A percentile compares a stretch with the other conserved stretches of the same genome.
phyloP scores from a whole-genome alignment of 768 basidiomycete genomes.

The Cubamyces sp. region DNA sequence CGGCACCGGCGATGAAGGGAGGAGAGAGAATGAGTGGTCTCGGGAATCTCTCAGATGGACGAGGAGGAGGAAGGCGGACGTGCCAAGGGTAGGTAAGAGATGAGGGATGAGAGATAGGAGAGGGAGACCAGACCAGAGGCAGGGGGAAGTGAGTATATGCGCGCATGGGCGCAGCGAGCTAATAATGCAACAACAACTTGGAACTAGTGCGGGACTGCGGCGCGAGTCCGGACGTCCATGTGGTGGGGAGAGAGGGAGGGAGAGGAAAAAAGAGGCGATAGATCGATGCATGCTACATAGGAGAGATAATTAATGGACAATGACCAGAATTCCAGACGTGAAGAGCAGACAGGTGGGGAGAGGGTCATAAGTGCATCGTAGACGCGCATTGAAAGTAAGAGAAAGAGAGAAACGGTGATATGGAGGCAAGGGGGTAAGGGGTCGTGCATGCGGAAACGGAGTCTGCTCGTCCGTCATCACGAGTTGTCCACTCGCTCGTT shows the following conservation, averaged over 20 bases:
- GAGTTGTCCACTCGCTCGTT: too few relatives aligned
- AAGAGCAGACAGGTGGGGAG: background rate
- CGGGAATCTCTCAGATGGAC: too few relatives aligned
- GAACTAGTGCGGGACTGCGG: conserved; percentile 1
- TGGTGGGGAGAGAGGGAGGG: background rate
- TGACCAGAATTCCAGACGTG: background rate
- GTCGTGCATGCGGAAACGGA: background rate
- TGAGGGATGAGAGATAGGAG: background rate
- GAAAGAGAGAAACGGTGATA: background rate
- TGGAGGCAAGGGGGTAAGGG: too few relatives aligned
- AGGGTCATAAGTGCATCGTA: background rate
- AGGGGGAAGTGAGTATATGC: conserved; percentile 8
- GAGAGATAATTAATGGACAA: conserved; percentile 10
- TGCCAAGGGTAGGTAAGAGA: background rate
- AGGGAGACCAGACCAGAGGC: background rate
- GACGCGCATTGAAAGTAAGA: background rate
- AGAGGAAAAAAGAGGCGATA: background rate
- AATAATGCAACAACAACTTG: conserved; percentile 23
- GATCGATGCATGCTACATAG: conserved; percentile 28
- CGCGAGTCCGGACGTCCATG: conserved; percentile 11
- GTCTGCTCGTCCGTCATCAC: background rate
- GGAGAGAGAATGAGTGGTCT: too few relatives aligned
- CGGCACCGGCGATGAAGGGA: too few relatives aligned
- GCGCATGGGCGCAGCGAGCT: background rate
- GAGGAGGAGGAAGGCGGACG: too few relatives aligned